These are phyloP conservation scores for Termitomyces sp. DNA, from an alignment of 768 basidiomycete genomes.

Conservation along the genomic window DNA sequence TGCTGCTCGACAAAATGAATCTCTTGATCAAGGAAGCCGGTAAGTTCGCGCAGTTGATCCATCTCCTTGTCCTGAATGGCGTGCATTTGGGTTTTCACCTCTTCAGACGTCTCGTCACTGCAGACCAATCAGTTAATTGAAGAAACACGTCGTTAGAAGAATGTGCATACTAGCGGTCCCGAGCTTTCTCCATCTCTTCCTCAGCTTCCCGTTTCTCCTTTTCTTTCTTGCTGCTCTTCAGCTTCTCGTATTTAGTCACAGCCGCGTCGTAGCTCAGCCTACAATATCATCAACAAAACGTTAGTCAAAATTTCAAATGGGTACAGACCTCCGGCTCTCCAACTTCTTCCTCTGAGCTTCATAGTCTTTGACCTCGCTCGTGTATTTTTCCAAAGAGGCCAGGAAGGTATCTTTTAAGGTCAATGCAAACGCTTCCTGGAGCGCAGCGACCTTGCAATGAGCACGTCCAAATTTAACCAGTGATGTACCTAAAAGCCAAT, in stretches of 20 bases:
- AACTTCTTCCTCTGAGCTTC: slow-evolving; percentile 80
- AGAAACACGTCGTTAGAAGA: neutral
- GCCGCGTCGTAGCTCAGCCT: slow-evolving; percentile 83
- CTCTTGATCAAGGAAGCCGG: slow-evolving; percentile 70
- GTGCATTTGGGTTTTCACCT: slow-evolving; percentile 78
- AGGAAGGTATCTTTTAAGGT: slow-evolving; percentile 76
- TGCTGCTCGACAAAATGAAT: slow-evolving; percentile 73
- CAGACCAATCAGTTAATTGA: slow-evolving; percentile 7
- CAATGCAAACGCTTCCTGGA: slow-evolving; percentile 80
- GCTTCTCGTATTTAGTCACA: slow-evolving; percentile 63
- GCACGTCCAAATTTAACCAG: slow-evolving; percentile 77
- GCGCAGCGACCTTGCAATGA: slow-evolving; percentile 79
- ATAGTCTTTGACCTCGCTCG: slow-evolving; percentile 81
- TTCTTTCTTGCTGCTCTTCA: slow-evolving; percentile 74
- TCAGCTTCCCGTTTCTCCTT: slow-evolving; percentile 79
- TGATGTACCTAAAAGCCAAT: slow-evolving; percentile 51
- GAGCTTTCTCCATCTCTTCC: slow-evolving; percentile 72
- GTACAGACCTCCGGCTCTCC: slow-evolving; percentile 70
- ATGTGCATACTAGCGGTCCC: slow-evolving; percentile 66
- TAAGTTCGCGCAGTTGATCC: slow-evolving; percentile 68
- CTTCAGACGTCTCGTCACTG: slow-evolving; percentile 86
- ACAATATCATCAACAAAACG: neutral
- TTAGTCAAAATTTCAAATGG: neutral
- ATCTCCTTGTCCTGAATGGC: slow-evolving; percentile 80
- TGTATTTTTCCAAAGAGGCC: slow-evolving; percentile 58